Base-by-base conservation (phyloP, 2,329 filamentous ascomycete species). In the Fusarium euwallaceae region DNA sequence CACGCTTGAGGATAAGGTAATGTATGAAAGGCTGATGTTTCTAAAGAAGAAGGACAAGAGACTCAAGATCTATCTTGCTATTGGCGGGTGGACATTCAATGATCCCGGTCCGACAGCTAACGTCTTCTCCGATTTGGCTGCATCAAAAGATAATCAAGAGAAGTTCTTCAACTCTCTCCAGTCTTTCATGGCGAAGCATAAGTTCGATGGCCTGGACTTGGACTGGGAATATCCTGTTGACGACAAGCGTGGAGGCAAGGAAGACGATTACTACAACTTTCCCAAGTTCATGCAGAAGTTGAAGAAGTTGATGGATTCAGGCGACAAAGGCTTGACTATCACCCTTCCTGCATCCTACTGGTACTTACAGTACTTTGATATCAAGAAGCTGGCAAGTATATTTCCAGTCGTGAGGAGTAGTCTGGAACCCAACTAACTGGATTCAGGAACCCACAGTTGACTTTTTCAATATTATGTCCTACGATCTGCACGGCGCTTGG, bases 41-140 rank as follows among this genome's bases (percentile, higher is more conserved):
- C 58, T 85, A 0, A 85, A 86, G 71, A 20, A 66, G 2, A 58
- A 56, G 7, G 66, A 79, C n/a, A 72, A 73, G 0, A 68, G 64
- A 2, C 75, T 87, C 0, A 76, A 85, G 71, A 80, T 82, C 0
- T 83, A 78, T 71, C 80, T 87, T 34, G 79, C 82, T 5, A 69
- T 87, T 3, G 84, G 86, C 2, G 86, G 86, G 0, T 87, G 83
- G 82, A 76, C 81, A 2, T 84, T 86, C 60, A 84, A 80, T 60
- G 83, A 87, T 53, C 79, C 79, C 0, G 79, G 79, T 20, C 69
- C 78, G 1, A 79, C 73, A 1, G 68, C 67, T 5, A 79, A 68
- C 0, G 71, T 75, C 7, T 84, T 83, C 63, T 73, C 55, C 4
- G 36, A 64, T 12, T 24, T 72, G 6, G 61, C 58, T 3, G 45